A percentile compares a stretch with the other conserved stretches of the same genome.
phyloP scores from a whole-genome alignment of 2,329 filamentous ascomycete genomes.

The Aureobasidium musti region DNA sequence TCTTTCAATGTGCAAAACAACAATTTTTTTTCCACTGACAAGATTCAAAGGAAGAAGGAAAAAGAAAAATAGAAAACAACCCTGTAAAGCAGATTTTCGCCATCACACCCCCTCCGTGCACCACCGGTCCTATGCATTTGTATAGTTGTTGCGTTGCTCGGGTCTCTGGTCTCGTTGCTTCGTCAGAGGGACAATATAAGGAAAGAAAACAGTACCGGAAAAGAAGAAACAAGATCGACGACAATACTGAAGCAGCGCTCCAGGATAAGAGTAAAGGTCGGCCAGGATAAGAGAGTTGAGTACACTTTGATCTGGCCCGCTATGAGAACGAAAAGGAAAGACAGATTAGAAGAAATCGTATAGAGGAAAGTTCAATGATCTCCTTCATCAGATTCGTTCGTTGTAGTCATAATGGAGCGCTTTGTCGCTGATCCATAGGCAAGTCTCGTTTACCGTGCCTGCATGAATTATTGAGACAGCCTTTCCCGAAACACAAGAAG shows the following conservation, averaged over 20 bases:
- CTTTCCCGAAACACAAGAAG: slow-evolving; percentile 2
- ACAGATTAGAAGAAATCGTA: slow-evolving; percentile 26
- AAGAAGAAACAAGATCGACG: not conserved
- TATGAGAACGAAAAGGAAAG: not conserved
- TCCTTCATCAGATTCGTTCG: slow-evolving; percentile 18
- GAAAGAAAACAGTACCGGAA: not conserved
- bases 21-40: not conserved
- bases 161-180: slow-evolving; percentile 21
- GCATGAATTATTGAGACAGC: slow-evolving; percentile 17
- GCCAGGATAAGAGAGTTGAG: not conserved
- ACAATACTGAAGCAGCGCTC: not conserved
- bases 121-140: slow-evolving; percentile 5
- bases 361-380: slow-evolving; percentile 11
- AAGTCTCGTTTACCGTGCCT: slow-evolving; percentile 11
- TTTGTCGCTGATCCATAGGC: not conserved
- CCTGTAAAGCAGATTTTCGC: slow-evolving; percentile 15
- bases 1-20: slow-evolving; percentile 9
- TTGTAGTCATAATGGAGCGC: slow-evolving; percentile 7
- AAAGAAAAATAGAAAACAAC: slow-evolving; percentile 1
- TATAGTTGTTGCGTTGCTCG: slow-evolving; percentile 11
- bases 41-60: not conserved
- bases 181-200: slow-evolving; percentile 14
- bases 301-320: not conserved
- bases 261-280: not conserved
- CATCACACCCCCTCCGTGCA: not conserved